Percentiles rank a stretch among this genome's conserved stretches.
phyloP scores from a whole-genome alignment of 345 rosid genomes.

The Carallia brachiata region DNA sequence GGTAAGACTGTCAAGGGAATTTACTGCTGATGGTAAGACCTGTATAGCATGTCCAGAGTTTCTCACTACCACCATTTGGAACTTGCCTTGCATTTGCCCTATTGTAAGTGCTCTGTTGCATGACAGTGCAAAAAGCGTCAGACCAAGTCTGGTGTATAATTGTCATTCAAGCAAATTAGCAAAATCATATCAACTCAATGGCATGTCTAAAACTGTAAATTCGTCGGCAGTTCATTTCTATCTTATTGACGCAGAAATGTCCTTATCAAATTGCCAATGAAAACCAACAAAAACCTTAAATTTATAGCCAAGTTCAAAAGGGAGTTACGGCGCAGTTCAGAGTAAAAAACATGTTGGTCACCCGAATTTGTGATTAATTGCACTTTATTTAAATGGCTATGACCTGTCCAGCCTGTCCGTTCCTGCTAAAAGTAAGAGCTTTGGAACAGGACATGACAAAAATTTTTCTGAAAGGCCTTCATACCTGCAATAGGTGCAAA shows the following conservation, averaged over 20 bases:
- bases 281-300: not conserved
- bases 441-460: slow-evolving; percentile 78
- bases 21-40: slow-evolving; percentile 36
- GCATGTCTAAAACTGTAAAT: too few species aligned
- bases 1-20: not conserved
- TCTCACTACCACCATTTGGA: slow-evolving; percentile 92
- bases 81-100: slow-evolving; percentile 99
- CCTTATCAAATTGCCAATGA: too few species aligned
- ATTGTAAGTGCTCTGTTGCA: slow-evolving; percentile 76
- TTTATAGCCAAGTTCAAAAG: not conserved
- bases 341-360: too few species aligned
- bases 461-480: slow-evolving; percentile 93
- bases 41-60: slow-evolving; percentile 98
- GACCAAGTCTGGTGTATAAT: not conserved
- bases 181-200: not conserved
- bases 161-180: not conserved
- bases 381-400: slow-evolving; percentile 10
- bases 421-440: slow-evolving; percentile 84
- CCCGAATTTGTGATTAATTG: not conserved
- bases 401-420: slow-evolving; percentile 89
- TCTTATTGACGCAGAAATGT: not conserved
- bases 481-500: slow-evolving; percentile 56
- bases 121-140: slow-evolving; percentile 10
- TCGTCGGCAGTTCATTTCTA: too few species aligned
- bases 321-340: too few species aligned